A percentile compares a stretch with the other conserved stretches of the same genome.
Evolutionary conservation across 495 filamentous ascomycete genomes (phyloP).

Genomic region (Chaetomium tenue): DNA sequence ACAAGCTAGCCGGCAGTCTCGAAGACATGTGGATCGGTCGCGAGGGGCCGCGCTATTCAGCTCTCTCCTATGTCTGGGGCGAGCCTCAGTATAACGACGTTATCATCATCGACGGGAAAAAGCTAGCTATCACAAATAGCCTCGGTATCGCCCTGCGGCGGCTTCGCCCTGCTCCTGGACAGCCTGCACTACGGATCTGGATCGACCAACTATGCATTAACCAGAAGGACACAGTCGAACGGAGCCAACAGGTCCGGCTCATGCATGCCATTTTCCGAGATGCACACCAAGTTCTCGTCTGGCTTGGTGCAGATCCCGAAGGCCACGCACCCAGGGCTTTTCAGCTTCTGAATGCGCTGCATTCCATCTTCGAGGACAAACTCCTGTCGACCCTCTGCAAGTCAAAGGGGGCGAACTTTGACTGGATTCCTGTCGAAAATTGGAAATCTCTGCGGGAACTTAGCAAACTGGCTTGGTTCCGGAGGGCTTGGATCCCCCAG

Average conservation of each 20-base stretch:
- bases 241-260: conserved; percentile 19
- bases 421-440: conserved; percentile 20
- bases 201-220: conserved; percentile 22
- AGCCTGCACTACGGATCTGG: conserved; percentile 16
- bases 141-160: conserved; percentile 10
- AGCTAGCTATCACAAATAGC: conserved; percentile 18
- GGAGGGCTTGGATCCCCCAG: conserved; percentile 21
- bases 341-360: conserved; percentile 8
- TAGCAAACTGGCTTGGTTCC: conserved; percentile 20
- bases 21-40: neutral
- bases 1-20: conserved; percentile 16
- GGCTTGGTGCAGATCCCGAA: conserved; percentile 17
- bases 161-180: conserved; percentile 9
- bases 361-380: conserved; percentile 17
- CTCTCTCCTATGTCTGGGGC: conserved; percentile 21
- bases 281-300: conserved; percentile 16
- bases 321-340: conserved; percentile 15
- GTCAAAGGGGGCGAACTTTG: conserved; percentile 10
- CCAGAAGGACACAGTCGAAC: conserved; percentile 18
- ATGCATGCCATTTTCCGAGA: conserved; percentile 19
- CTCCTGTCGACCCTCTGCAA: conserved; percentile 13
- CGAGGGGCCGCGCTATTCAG: neutral
- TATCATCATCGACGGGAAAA: conserved; percentile 19
- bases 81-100: conserved; percentile 11
- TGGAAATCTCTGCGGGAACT: conserved; percentile 22